Conservation (phyloP, 768 basidiomycete species). For the Dioszegia crocea region DNA sequence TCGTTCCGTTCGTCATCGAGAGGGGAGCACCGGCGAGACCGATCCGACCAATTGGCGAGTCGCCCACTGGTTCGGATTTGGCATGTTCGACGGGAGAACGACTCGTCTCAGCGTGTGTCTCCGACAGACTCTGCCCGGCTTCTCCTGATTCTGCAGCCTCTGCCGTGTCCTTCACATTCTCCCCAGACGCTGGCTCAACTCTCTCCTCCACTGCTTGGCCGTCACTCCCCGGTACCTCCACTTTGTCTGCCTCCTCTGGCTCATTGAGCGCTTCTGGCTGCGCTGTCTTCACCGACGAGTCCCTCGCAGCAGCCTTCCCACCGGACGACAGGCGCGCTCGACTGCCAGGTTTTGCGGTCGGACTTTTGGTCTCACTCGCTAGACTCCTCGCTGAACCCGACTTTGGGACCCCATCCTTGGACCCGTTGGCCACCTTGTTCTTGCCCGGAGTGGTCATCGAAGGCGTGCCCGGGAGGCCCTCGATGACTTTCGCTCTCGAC, state of each 20-base stretch:
- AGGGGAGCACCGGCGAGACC: constrained; percentile 22
- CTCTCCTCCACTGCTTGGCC: not conserved
- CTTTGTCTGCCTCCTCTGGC: not conserved
- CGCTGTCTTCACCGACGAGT: not conserved
- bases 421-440: not conserved
- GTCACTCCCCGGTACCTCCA: not conserved
- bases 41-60: constrained; percentile 26
- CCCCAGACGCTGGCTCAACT: too few species aligned
- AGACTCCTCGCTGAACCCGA: not conserved
- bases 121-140: not conserved
- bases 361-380: not conserved
- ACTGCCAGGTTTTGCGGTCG: too few species aligned
- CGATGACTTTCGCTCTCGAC: constrained; percentile 15
- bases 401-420: not conserved
- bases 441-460: not conserved
- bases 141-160: not conserved
- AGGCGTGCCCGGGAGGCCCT: not conserved
- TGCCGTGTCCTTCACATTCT: not conserved
- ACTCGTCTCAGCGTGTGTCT: too few species aligned
- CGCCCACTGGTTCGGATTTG: constrained; percentile 16
- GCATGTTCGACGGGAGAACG: too few species aligned
- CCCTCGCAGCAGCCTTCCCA: too few species aligned
- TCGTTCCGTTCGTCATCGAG: too few species aligned
- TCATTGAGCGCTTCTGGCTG: not conserved
- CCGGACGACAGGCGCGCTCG: too few species aligned